These are phyloP conservation scores for Porcisia hertigi DNA, from an alignment of 208 protist species.

Conservation along the genomic window DNA sequence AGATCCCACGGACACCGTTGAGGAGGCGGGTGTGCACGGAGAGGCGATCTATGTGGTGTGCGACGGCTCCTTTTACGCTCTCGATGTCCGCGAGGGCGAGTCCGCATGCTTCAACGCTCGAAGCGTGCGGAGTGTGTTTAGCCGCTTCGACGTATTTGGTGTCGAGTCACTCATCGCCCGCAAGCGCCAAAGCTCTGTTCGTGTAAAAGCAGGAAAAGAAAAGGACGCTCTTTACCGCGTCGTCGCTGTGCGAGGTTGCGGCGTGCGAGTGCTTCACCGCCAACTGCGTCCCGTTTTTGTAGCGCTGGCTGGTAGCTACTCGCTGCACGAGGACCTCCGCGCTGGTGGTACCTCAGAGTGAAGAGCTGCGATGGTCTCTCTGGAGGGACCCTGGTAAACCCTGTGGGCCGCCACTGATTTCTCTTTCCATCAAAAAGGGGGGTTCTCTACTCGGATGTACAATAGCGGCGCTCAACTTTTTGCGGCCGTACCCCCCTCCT, in stretches of 20 bases:
- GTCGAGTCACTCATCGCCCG: constrained; percentile 53
- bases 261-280: constrained; percentile 42
- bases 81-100: constrained; percentile 34
- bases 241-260: constrained; percentile 39
- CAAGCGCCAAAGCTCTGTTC: constrained; percentile 53
- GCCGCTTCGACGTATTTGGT: constrained; percentile 55
- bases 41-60: constrained; percentile 47
- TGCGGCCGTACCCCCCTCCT: not conserved
- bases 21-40: constrained; percentile 34
- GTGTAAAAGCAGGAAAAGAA: constrained; percentile 43
- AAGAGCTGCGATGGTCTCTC: not conserved
- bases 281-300: constrained; percentile 42
- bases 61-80: constrained; percentile 41
- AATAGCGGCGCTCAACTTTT: not conserved
- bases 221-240: constrained; percentile 17
- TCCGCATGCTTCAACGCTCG: constrained; percentile 34
- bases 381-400: not conserved
- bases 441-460: constrained; percentile 2
- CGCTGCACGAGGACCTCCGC: constrained; percentile 59
- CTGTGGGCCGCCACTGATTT: not conserved
- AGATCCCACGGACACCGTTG: constrained; percentile 30
- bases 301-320: constrained; percentile 48
- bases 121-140: constrained; percentile 33
- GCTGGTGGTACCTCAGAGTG: not conserved
- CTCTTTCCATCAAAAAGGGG: not conserved